Conservation (phyloP, 768 basidiomycete genomes). For the Psilocybe cyanescens region DNA sequence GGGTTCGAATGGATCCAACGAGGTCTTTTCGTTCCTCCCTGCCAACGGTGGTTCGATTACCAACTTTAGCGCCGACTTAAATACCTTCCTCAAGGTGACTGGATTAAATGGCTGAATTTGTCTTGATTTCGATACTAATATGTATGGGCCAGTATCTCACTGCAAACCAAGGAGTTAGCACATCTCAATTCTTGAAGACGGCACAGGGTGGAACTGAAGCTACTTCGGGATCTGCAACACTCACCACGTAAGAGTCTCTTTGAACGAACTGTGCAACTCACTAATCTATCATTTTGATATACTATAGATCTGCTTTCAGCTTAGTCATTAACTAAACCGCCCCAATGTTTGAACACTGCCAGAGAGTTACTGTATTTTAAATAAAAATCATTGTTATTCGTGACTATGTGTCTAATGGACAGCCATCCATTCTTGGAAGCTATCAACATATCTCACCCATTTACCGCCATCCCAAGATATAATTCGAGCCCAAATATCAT, state of each 20-base stretch:
- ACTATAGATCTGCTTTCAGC: slow-evolving; percentile 45
- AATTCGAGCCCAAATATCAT: slow-evolving; percentile 29
- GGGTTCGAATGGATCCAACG: slow-evolving; percentile 57
- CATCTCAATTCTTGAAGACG: slow-evolving; percentile 60
- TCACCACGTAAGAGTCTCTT: slow-evolving; percentile 49
- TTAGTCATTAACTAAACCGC: slow-evolving; percentile 45
- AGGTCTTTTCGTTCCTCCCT: slow-evolving; percentile 54
- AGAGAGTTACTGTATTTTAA: neutral
- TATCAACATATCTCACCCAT: slow-evolving; percentile 27
- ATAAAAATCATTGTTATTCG: neutral
- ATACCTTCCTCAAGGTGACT: slow-evolving; percentile 51
- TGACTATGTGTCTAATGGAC: slow-evolving; percentile 7
- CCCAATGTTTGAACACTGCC: neutral
- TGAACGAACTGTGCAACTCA: no score
- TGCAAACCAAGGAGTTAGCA: slow-evolving; percentile 42
- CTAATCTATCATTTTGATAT: neutral
- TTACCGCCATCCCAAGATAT: slow-evolving; percentile 29
- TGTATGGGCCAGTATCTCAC: slow-evolving; percentile 50
- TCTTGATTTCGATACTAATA: neutral
- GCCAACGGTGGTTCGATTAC: slow-evolving; percentile 37
- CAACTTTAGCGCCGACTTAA: slow-evolving; percentile 58
- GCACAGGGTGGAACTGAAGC: slow-evolving; percentile 69
- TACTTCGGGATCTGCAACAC: slow-evolving; percentile 56
- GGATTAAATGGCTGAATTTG: neutral
- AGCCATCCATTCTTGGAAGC: slow-evolving; percentile 24